Evolutionary conservation across 108 stramenopile genomes (phyloP), one percentile per base, ranked within the genome.

Genomic region (Cyclotella sp.): DNA sequence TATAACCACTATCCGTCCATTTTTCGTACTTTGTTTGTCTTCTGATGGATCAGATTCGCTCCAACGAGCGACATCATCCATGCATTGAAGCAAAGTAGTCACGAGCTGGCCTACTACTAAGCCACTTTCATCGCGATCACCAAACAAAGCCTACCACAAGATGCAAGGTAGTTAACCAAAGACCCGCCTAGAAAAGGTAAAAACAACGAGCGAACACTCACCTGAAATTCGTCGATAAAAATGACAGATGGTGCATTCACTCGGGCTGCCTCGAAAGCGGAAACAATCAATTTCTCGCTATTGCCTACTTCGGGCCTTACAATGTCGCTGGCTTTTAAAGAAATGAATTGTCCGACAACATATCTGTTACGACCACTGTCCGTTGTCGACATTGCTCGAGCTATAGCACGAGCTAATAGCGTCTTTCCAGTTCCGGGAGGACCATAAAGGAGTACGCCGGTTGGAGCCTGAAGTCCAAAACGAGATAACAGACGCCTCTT

Each of bases 381-480:
- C 42, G 72, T 44, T 14, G 45, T 26, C 29, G 47, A 62, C 42
- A 78, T n/a, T 19, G 71, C 54, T 30, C 83, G 73, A 28, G 93
- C 90, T 10, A 91, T 79, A 42, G 91, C 91, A 70, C 88, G 86
- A n/a, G 93, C 93, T 61, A 94, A 65, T 12, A 94, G 49, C 0
- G 93, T 94, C 70, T 94, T 94, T n/a, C 93, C 93, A n/a, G 87
- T 85, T 18, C 91, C 91, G 9, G 91, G 91, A 58, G 93, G 90
- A 3, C 93, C 93, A 75, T 89, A 95, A 0, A 95, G 72, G 0
- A 95, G 64, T n/a, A 95, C 83, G 28, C 91, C 94, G 13, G 78
- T 86, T 3, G 94, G 94, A 19, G 90, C 66, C 12, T 81, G 65
- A 24, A 95, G 28, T 14, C 90, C 90, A 79, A 92, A 90, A 42